Evolutionary conservation across 331 rosid genomes (phyloP), one percentile per base, ranked within the genome.

Genomic region (Malus hybrid): DNA sequence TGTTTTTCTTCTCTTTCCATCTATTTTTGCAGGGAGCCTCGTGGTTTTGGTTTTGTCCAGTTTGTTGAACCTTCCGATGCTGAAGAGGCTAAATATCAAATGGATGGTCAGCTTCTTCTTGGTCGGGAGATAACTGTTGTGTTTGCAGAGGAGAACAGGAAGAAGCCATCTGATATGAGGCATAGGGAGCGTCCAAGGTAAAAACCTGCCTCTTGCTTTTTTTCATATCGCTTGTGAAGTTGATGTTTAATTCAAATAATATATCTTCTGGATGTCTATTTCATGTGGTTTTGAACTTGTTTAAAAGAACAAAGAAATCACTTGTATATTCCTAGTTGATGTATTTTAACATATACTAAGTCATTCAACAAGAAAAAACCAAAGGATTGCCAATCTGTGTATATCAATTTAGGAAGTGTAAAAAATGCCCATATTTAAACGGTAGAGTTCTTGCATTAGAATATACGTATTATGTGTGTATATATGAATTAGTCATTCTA

Each of bases 61-160:
- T 95, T 32, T 65, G 91, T 95, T 15, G 99, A 95, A 34, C 98
- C 98, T 29, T 87, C 93, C 3, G 99, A 95, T 89, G 99, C 99
- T 7, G 96, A 93, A 0, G 99, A 95, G 75, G 99, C 99, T 11
- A 92, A 95, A 69, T 85, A 87, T 83, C 99, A 95, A 39, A 93
- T 92, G 97, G 99, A 95, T 82, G 99, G 99, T 65, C 89, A 86
- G 79, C 10, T 95, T 82, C 96, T 95, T 78, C 96, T 83, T 61
- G 98, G 99, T 72, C 90, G 99, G 10, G 98, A 95, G 87, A 50
- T 95, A 73, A 95, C 99, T 69, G 99, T 95, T 78, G 99, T 95
- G 50, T 95, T 88, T 77, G 99, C 99, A 18, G 99, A 95, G 89
- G 99, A 95, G 84, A 95, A 95, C 65, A 90, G 99, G 70, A 95